Conservation (phyloP, 164 flowering plant species). For the Macadamia tetraphylla region DNA sequence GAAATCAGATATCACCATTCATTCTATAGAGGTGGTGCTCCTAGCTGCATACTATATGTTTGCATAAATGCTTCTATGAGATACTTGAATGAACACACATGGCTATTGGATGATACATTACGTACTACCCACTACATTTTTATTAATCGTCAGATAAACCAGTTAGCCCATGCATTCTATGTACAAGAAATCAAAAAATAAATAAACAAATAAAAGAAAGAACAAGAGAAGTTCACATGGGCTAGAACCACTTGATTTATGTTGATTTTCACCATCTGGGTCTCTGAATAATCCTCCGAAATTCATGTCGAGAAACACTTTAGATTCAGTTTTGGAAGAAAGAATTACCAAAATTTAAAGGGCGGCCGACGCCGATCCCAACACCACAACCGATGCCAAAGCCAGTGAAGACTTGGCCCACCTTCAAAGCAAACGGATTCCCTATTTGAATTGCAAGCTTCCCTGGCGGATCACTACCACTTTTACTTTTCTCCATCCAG, state of each 20-base stretch:
- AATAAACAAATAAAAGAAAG: background rate
- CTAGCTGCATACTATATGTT: background rate
- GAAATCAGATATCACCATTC: no score
- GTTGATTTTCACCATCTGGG: conserved; percentile 16
- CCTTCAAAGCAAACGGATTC: conserved; percentile 87
- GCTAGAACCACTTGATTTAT: conserved; percentile 2
- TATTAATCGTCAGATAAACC: no score
- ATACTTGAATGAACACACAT: background rate
- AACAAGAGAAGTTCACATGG: background rate
- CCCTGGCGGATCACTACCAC: background rate
- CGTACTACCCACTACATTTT: background rate
- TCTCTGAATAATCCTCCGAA: conserved; percentile 23
- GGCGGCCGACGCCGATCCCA: conserved; percentile 90
- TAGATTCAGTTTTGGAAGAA: background rate
- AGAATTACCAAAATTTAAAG: conserved; percentile 61
- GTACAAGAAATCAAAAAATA: background rate
- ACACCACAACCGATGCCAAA: conserved; percentile 94
- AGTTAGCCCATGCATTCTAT: no score
- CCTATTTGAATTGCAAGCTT: conserved; percentile 33
- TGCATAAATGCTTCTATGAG: background rate
- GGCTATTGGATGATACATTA: background rate
- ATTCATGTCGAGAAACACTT: conserved; percentile 18
- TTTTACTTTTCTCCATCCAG: background rate
- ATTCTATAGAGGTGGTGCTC: background rate
- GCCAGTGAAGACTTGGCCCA: conserved; percentile 89